A percentile compares a stretch with the other conserved stretches of the same genome.
Evolutionary conservation across 257 asterid species (phyloP).

Genomic region (Thymus quinquecostatus): DNA sequence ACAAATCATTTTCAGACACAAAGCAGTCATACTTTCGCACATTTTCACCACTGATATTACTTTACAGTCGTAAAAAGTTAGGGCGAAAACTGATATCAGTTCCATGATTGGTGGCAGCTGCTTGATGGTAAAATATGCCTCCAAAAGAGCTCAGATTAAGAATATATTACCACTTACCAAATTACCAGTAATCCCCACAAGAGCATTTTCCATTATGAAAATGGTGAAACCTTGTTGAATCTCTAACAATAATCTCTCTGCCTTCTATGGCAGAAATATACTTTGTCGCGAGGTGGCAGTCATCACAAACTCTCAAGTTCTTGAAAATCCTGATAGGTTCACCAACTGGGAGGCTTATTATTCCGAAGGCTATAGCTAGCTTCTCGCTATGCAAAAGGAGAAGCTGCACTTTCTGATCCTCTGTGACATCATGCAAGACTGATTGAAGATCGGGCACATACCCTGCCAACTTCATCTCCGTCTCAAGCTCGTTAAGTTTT

Average conservation of each 20-base stretch:
- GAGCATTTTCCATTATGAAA: conserved; percentile 6
- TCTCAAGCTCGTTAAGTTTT: conserved; percentile 12
- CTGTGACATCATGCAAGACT: background rate
- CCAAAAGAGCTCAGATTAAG: too few relatives aligned
- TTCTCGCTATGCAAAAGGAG: conserved; percentile 13
- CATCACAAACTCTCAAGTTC: conserved; percentile 17
- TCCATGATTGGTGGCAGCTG: too few relatives aligned
- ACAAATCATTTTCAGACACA: background rate
- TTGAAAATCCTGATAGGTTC: conserved; percentile 14
- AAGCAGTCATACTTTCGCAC: background rate
- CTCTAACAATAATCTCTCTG: conserved; percentile 12
- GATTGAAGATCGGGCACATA: conserved; percentile 7
- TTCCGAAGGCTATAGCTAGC: too few relatives aligned
- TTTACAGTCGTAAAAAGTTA: background rate
- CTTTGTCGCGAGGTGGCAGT: background rate
- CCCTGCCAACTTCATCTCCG: conserved; percentile 6
- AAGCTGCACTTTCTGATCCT: conserved; percentile 10
- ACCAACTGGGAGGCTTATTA: too few relatives aligned
- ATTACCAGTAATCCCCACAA: conserved; percentile 16
- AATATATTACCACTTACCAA: too few relatives aligned
- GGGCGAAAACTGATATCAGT: background rate
- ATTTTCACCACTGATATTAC: background rate
- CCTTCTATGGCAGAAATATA: conserved; percentile 10
- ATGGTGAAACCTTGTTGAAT: conserved; percentile 6
- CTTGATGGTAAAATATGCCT: too few relatives aligned